These are phyloP conservation scores for Suillus luteus DNA, from an alignment of 768 basidiomycete species.

Conservation along the genomic window DNA sequence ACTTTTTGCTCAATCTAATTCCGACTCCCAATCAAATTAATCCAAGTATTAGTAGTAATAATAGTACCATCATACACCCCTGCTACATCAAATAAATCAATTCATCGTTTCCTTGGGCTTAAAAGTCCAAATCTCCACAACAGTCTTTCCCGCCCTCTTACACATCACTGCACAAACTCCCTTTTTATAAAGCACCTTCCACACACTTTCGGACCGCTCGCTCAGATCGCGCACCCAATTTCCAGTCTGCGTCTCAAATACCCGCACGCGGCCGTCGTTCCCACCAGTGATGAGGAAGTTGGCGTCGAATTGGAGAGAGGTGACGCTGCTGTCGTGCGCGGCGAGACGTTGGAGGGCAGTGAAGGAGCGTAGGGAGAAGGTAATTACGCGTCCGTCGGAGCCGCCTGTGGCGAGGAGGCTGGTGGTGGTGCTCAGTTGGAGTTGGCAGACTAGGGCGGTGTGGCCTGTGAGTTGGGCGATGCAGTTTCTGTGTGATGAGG, in stretches of 20 bases:
- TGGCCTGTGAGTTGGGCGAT: constrained; percentile 87
- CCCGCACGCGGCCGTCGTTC: constrained; percentile 79
- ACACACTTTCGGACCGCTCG: constrained; percentile 78
- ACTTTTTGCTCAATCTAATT: not conserved
- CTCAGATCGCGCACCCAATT: constrained; percentile 72
- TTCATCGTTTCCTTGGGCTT: constrained; percentile 40
- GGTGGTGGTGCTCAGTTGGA: constrained; percentile 67
- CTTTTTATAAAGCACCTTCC: constrained; percentile 78
- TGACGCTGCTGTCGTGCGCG: constrained; percentile 88
- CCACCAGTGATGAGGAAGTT: constrained; percentile 83
- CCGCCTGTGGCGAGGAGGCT: constrained; percentile 76
- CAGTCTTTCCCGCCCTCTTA: constrained; percentile 76
- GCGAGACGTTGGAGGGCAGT: constrained; percentile 64
- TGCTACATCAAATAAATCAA: not conserved
- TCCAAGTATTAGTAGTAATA: not conserved
- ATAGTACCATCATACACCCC: not conserved
- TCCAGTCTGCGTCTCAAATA: constrained; percentile 72
- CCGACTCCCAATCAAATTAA: not conserved
- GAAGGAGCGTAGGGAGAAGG: constrained; percentile 55
- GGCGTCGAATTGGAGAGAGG: constrained; percentile 83
- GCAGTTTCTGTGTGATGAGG: constrained; percentile 56
- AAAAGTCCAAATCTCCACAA: constrained; percentile 87
- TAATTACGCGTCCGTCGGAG: constrained; percentile 85
- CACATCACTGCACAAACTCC: constrained; percentile 82
- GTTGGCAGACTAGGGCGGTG: constrained; percentile 88